These are phyloP conservation scores for Passalora sequoiae DNA, from an alignment of 2,329 filamentous ascomycete species.

Conservation along the genomic window DNA sequence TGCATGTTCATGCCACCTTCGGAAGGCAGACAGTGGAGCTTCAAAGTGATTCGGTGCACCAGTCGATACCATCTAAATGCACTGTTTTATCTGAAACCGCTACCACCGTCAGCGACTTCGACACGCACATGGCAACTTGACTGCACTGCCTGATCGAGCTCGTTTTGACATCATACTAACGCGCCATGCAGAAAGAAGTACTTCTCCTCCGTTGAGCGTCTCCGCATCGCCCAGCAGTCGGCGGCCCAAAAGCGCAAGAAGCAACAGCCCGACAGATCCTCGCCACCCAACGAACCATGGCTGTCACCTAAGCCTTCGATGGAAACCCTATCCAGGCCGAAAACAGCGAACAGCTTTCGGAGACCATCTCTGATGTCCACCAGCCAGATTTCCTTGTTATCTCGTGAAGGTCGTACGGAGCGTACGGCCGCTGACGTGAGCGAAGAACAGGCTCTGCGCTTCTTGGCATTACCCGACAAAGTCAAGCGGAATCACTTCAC, in stretches of 20 bases:
- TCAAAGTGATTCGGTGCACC: not conserved
- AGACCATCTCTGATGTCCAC: not conserved
- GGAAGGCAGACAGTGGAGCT: no score
- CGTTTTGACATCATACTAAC: constrained; percentile 18
- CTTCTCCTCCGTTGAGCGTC: constrained; percentile 67
- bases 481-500: constrained; percentile 66
- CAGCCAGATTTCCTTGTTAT: no score
- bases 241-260: constrained; percentile 31
- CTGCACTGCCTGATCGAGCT: constrained; percentile 1
- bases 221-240: constrained; percentile 57
- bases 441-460: constrained; percentile 48
- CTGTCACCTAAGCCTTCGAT: constrained; percentile 24
- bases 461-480: constrained; percentile 65
- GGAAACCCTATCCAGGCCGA: constrained; percentile 27
- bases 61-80: constrained; percentile 1
- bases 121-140: constrained; percentile 8
- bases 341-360: constrained; percentile 16
- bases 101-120: constrained; percentile 3
- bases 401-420: no score
- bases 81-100: constrained; percentile 12
- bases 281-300: constrained; percentile 12
- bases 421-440: constrained; percentile 27
- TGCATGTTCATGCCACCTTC: constrained; percentile 5
- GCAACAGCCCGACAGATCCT: constrained; percentile 13
- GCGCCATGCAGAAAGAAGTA: constrained; percentile 52